Evolutionary conservation across 2,329 filamentous ascomycete genomes (phyloP).

Genomic region (Talaromyces sp.): DNA sequence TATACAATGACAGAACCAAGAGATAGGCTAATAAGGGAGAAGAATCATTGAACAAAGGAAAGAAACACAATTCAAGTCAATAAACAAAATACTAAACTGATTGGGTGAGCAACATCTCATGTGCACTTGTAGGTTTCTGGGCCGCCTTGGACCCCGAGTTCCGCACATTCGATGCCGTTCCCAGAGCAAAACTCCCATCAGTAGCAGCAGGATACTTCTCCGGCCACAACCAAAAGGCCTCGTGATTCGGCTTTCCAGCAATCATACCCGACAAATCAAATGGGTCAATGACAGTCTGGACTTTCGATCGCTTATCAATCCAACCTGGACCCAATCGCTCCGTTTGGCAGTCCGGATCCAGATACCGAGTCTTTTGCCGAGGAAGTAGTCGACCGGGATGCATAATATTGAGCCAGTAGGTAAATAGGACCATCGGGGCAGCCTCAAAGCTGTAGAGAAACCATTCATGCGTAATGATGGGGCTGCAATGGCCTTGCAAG

Average conservation of each 20-base stretch:
- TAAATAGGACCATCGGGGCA: slow-evolving; percentile 35
- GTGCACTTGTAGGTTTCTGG: background rate
- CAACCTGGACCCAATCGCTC: slow-evolving; percentile 35
- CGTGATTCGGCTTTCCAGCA: slow-evolving; percentile 27
- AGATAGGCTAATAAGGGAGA: background rate
- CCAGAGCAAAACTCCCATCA: slow-evolving; percentile 29
- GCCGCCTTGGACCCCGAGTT: background rate
- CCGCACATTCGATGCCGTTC: slow-evolving; percentile 24
- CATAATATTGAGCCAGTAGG: slow-evolving; percentile 35
- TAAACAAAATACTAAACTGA: background rate
- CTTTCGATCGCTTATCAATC: slow-evolving; percentile 28
- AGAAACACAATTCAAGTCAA: background rate
- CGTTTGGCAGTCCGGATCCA: slow-evolving; percentile 28
- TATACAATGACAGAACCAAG: background rate
- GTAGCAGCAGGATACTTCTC: slow-evolving; percentile 28
- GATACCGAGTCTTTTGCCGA: slow-evolving; percentile 26
- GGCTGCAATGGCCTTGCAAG: slow-evolving; percentile 14
- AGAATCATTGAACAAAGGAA: background rate
- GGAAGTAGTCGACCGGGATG: slow-evolving; percentile 37
- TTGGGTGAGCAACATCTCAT: background rate
- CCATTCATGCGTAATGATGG: slow-evolving; percentile 34
- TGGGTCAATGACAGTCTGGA: slow-evolving; percentile 30
- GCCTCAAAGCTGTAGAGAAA: slow-evolving; percentile 38
- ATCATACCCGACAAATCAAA: slow-evolving; percentile 28
- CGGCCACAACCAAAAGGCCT: slow-evolving; percentile 29